Evolutionary conservation across 257 asterid genomes (phyloP).

Genomic region (Capsicum baccatum): DNA sequence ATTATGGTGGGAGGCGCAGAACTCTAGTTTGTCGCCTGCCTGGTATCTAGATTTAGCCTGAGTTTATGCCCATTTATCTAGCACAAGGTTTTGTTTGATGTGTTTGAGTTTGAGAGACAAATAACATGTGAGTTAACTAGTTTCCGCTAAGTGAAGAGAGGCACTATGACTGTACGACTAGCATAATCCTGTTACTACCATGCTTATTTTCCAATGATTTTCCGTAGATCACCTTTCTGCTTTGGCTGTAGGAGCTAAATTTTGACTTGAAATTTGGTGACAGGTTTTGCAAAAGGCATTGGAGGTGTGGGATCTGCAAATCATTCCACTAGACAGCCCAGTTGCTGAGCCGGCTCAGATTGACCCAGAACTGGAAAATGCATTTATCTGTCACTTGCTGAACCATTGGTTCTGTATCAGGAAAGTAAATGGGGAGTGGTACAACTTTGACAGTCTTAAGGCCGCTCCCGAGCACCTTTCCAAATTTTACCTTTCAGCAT

Average conservation of each 20-base stretch:
- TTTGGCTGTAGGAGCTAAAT: neutral
- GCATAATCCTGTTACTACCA: neutral
- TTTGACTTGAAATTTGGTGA: constrained; percentile 15
- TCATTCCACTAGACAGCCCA: constrained; percentile 91
- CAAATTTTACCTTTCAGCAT: constrained; percentile 94
- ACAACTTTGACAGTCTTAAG: constrained; percentile 55
- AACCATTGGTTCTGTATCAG: constrained; percentile 97
- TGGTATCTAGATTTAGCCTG: neutral
- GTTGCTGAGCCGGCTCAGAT: constrained; percentile 91
- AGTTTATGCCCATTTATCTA: neutral
- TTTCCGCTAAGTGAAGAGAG: neutral
- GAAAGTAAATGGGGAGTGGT: constrained; percentile 88
- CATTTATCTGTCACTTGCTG: constrained; percentile 87
- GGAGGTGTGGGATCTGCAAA: constrained; percentile 95
- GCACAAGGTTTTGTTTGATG: neutral
- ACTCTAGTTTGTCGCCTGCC: neutral
- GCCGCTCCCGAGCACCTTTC: constrained; percentile 93
- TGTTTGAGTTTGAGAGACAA: constrained; percentile 8
- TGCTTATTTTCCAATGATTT: neutral
- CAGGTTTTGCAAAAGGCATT: constrained; percentile 91
- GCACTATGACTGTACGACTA: neutral
- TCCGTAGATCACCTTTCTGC: neutral
- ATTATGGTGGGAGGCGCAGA: neutral
- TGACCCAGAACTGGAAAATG: constrained; percentile 88
- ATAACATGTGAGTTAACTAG: neutral